Evolutionary conservation across 345 rosid genomes (phyloP), one percentile per base, ranked within the genome.

Genomic region (Dimocarpus longan): DNA sequence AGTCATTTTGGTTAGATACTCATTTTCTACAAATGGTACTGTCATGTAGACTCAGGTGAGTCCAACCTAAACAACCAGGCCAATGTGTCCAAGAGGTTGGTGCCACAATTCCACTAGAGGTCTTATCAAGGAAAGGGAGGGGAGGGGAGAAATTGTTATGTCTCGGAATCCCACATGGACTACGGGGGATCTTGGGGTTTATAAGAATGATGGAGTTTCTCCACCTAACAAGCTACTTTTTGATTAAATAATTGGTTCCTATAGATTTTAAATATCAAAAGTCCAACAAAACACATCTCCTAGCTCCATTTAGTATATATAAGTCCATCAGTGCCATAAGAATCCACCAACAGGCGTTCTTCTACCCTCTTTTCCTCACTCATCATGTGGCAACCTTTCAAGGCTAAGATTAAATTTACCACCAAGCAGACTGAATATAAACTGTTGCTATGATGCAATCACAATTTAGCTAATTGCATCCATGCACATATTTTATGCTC

Each of bases 401-500:
- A 63, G 48, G 70, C 67, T 59, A 21, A 12, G 44, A 8, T 68
- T 28, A 28, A 70, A 71, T 66, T 24, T 73, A 66, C 50, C 40
- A 76, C 37, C 67, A 52, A 11, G 22, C n/a, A 10, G 5, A 43
- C 24, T 3, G 18, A 42, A 60, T 22, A 60, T 60, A 22, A 74
- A 60, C 52, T 13, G 15, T 57, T 12, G 19, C 24, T 10, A 72
- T 11, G 37, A 22, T 57, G n/a, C 63, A 73, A 39, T 39, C 15
- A 74, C 21, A 44, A 22, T 44, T 24, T 6, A 16, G 57, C 42
- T 24, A 13, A 74, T 13, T 6, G 19, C n/a, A 43, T 16, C 57
- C 42, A 74, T 1, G 39, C 43, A 24, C 37, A 24, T 56, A 65
- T 9, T 26, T 16, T 62, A 22, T 63, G 68, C 57, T 43, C n/a